These are phyloP conservation scores for Populus tomentosa DNA, from an alignment of 441 rosid genomes.

Conservation along the genomic window DNA sequence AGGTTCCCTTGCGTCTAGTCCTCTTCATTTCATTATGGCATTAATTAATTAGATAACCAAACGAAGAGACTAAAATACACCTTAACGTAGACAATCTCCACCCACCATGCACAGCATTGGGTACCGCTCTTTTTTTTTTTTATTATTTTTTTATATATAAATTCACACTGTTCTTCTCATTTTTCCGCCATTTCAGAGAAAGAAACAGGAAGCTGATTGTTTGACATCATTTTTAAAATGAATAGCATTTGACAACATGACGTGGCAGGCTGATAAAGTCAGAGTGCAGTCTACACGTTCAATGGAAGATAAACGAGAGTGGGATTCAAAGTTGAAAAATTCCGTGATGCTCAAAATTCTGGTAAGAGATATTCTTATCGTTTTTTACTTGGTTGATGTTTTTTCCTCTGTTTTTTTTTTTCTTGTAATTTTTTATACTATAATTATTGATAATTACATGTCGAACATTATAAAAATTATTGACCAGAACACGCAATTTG, in stretches of 20 bases:
- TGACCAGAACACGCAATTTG: no score
- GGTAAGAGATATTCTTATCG: no score
- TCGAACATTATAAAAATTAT: no score
- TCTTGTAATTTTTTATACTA: no score
- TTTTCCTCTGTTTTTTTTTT: no score
- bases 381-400: no score
- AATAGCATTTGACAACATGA: neutral
- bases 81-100: neutral
- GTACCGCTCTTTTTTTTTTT: neutral
- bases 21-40: neutral
- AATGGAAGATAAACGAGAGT: no score
- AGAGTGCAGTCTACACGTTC: neutral
- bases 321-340: no score
- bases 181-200: conserved; percentile 36
- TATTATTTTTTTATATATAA: neutral
- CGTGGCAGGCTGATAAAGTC: neutral
- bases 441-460: no score
- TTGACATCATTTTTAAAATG: neutral
- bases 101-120: neutral
- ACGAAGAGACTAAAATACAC: neutral
- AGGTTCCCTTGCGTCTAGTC: neutral
- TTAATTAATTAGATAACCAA: neutral
- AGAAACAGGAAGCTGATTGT: conserved; percentile 13
- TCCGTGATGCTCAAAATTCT: no score
- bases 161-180: neutral